Conservation (phyloP, 1,284 basidiomycete species). For the Wallemia mellicola region DNA sequence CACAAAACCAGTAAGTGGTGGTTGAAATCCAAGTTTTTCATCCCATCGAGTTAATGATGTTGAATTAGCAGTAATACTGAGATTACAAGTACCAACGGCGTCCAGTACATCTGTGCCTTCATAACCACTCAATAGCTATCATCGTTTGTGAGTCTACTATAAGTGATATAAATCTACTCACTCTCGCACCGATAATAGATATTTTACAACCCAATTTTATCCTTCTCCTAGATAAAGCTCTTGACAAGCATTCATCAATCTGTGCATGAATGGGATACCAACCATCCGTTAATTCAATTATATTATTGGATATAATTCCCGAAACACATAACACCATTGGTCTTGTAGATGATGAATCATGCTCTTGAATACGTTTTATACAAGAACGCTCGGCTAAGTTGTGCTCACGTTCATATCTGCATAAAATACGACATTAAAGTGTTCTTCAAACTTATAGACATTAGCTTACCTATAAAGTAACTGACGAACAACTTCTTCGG, state of each 20-base stretch:
- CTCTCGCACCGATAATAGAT: constrained; percentile 44
- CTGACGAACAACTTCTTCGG: constrained; percentile 46
- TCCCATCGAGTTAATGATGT: constrained; percentile 66
- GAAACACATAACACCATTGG: constrained; percentile 67
- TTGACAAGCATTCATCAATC: constrained; percentile 38
- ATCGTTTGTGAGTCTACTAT: background rate
- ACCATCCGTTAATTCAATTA: constrained; percentile 65
- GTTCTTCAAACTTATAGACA: constrained; percentile 44
- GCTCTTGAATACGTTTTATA: constrained; percentile 41
- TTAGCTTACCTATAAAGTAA: constrained; percentile 77
- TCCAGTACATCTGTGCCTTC: constrained; percentile 60
- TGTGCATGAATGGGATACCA: constrained; percentile 67
- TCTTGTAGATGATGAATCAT: constrained; percentile 34
- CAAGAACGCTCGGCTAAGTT: constrained; percentile 48
- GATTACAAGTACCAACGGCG: constrained; percentile 32
- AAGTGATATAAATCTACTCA: constrained; percentile 16
- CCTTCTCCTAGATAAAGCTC: constrained; percentile 33
- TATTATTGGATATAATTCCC: constrained; percentile 22
- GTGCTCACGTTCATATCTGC: constrained; percentile 77
- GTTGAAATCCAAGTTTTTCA: constrained; percentile 45
- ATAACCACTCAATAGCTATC: constrained; percentile 34
- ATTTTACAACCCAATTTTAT: constrained; percentile 57
- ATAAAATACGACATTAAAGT: constrained; percentile 59
- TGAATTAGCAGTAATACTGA: constrained; percentile 52
- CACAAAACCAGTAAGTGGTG: constrained; percentile 22